Percentiles rank a stretch among this genome's conserved stretches.
These are phyloP conservation scores for Acanthamoeba healyi DNA, from an alignment of 208 protist species.

Conservation along the genomic window DNA sequence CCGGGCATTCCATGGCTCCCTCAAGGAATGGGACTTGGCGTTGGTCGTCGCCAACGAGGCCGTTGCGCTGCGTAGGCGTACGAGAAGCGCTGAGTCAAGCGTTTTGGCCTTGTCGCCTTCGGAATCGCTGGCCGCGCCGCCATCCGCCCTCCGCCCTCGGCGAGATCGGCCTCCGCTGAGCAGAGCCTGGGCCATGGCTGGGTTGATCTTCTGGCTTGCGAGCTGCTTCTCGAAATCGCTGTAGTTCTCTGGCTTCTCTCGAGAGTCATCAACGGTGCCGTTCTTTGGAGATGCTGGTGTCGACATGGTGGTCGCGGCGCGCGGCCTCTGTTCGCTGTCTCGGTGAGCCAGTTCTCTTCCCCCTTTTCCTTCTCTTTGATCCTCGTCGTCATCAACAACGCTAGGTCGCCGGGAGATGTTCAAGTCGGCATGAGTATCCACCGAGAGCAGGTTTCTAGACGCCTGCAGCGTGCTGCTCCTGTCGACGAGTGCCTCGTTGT, in stretches of 20 bases:
- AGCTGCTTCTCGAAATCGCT: neutral
- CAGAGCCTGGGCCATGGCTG: neutral
- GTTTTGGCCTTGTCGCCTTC: conserved; percentile 2
- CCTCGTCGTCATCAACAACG: neutral
- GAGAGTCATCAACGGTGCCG: no score
- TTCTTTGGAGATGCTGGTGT: neutral
- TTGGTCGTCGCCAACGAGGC: neutral
- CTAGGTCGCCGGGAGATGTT: neutral
- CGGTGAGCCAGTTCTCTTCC: neutral
- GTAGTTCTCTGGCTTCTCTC: neutral
- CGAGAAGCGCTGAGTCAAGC: neutral
- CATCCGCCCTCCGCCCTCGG: neutral
- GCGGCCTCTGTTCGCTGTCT: neutral
- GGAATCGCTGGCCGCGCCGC: neutral
- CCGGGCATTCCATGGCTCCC: neutral
- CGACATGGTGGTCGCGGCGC: neutral
- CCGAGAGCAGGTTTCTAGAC: neutral
- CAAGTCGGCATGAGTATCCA: neutral
- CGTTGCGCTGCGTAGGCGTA: neutral
- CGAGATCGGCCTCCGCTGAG: neutral
- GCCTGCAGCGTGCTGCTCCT: no score
- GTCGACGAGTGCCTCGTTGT: neutral
- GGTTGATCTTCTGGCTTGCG: neutral
- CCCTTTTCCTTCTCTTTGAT: no score
- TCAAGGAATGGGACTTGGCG: neutral